Base-by-base conservation (phyloP, 2,329 filamentous ascomycete species). In the Chrysosporium queenslandicum region DNA sequence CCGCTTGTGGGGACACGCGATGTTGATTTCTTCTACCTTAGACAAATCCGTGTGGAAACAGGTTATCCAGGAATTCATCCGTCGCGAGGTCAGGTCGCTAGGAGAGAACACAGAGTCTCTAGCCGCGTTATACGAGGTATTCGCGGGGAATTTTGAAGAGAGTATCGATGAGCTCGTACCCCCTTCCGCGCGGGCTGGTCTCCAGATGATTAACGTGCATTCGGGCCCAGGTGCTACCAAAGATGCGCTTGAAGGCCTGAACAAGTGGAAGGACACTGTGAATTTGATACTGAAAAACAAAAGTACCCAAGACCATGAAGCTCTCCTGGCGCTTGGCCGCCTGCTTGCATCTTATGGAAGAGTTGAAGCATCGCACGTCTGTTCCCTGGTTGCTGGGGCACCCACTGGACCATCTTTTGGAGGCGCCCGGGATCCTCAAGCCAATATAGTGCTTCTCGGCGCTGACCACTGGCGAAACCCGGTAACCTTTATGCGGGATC, bases 91-190 rank as follows among this genome's bases (percentile, higher is more conserved):
- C 52, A 94, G 92, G 65, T 84, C 84, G 49, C 74, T 83, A 2
- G 82, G 86, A 1, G 81, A 83, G 50, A 87, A 85, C 60, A 89
- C 89, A 50, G 86, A 96, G 67, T 87, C 91, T 1, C 75, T 98
- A 42, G 90, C 91, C 27, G 88, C 91, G 0, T 72, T 98, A 2
- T 98, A 98, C 67, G 88, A 94, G 64, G 83, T 97, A 0, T 83
- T 98, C 55, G 92, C 90, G 21, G 91, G 92, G 0, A 98, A 96
- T 64, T 81, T 85, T 53, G 90, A 96, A 58, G 92, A 98, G 60
- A 94, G 89, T 58, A 83, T 97, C 14, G 92, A 98, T 66, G 90
- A 97, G 67, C 82, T 98, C 52, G 92, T 98, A 1, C 90, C 92
- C 4, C 84, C 85, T 2, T 94, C 94, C 58, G 92, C 92, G 16